Conservation (phyloP, 805 yeast genomes). For the Candida montana region DNA sequence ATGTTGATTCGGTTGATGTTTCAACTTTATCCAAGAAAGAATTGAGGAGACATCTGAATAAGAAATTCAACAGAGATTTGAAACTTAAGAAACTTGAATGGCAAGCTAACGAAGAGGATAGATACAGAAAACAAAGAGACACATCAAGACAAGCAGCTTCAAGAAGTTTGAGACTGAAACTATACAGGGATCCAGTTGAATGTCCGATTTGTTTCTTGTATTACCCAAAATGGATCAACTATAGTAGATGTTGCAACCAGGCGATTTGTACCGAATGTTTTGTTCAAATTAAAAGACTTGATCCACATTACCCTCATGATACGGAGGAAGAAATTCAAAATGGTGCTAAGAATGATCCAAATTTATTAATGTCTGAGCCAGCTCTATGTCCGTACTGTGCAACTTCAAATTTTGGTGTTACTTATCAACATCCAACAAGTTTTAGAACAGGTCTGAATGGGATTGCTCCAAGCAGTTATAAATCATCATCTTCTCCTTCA, state of each 20-base stretch:
- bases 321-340: constrained; percentile 33
- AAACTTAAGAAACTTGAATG: constrained; percentile 33
- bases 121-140: constrained; percentile 30
- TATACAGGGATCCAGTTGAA: constrained; percentile 69
- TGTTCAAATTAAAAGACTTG: constrained; percentile 87
- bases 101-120: constrained; percentile 32
- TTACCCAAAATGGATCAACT: constrained; percentile 73
- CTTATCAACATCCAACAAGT: constrained; percentile 58
- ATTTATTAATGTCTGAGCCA: constrained; percentile 74
- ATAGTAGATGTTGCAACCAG: constrained; percentile 84
- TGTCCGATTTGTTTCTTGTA: constrained; percentile 93
- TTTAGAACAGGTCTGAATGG: constrained; percentile 56
- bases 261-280: constrained; percentile 95
- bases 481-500: constrained; percentile 9
- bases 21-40: constrained; percentile 34
- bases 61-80: constrained; percentile 34
- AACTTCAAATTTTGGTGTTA: constrained; percentile 76
- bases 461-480: constrained; percentile 41
- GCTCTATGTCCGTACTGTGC: constrained; percentile 95
- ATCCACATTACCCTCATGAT: constrained; percentile 92
- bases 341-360: constrained; percentile 39
- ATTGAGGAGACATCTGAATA: constrained; percentile 36
- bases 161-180: constrained; percentile 41
- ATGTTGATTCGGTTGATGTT: constrained; percentile 46
- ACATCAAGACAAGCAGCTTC: constrained; percentile 34